Evolutionary conservation across 441 rosid species (phyloP).

Genomic region (Geranium incanum): DNA sequence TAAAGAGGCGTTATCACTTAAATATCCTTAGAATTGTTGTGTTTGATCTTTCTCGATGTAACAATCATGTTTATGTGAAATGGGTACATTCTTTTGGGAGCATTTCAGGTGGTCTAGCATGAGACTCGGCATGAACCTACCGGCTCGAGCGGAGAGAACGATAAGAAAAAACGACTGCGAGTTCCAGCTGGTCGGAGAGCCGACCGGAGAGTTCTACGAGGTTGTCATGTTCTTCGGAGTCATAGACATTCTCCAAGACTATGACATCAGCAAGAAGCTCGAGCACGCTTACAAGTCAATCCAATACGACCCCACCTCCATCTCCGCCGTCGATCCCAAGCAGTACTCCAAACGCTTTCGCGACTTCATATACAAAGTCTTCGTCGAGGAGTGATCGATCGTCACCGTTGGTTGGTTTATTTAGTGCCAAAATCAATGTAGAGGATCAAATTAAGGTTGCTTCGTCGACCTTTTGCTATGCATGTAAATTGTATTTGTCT

Average conservation of each 20-base stretch:
- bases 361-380: conserved; percentile 75
- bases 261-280: conserved; percentile 93
- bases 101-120: conserved; percentile 58
- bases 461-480: no score
- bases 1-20: no score
- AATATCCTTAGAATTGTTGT: no score
- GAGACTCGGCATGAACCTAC: conserved; percentile 67
- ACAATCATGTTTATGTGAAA: no score
- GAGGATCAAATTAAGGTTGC: no score
- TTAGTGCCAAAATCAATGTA: no score
- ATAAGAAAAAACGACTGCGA: conserved; percentile 53
- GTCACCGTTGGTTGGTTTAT: no score
- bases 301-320: conserved; percentile 89
- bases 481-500: no score
- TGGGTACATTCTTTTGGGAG: no score
- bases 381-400: conserved; percentile 46
- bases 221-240: conserved; percentile 75
- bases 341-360: conserved; percentile 85
- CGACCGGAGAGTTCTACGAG: conserved; percentile 67
- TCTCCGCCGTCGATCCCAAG: conserved; percentile 96
- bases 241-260: conserved; percentile 27
- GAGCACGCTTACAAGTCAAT: conserved; percentile 95
- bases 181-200: conserved; percentile 68
- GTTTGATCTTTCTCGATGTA: no score
- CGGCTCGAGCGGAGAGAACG: conserved; percentile 70